Base-by-base conservation (phyloP, 805 yeast species). In the Yamadazyma kitorensis region DNA sequence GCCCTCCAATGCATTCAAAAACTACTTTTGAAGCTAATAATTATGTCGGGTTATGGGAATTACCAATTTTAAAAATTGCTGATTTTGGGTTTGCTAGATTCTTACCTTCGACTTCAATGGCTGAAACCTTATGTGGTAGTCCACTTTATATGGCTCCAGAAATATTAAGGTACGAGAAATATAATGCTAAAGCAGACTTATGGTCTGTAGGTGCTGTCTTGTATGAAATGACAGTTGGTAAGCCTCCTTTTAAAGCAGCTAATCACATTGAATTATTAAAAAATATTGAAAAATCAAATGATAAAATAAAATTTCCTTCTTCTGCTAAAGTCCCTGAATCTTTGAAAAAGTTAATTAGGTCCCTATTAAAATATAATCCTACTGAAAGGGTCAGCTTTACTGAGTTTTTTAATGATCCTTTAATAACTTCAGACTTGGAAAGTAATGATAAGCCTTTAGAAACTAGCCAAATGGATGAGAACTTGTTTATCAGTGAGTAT, bases 121-220 rank as follows among this genome's bases (percentile, higher is more conserved):
- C 98, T 1, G 98, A 93, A 55, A 93, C 98, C 2, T 68, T 93
- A 46, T 93, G 98, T 70, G 98, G 98, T 1, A 86, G 96, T 8
- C 98, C 98, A 3, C 72, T 93, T 27, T 93, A 93, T 61, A 93
- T 93, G 98, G 98, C 98, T 0, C 98, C 98, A 0, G 98, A 93
- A 61, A 93, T 93, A 30, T 67, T 93, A 48, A 72, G 95, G 43
- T 89, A 86, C 53, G 97, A 93, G 56, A 93, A 88, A 60, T 93
- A 93, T 63, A 88, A 89, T 48, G 98, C 98, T 4, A 89, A 88
- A 56, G 98, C 97, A 0, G 98, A 93, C 55, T 62, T 93, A 44
- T 93, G 98, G 98, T 88, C 97, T 5, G 96, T 91, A 4, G 98
- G 98, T 3, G 94, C 98, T 1, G 98, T 93, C 1, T 64, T 89